A percentile compares a stretch with the other conserved stretches of the same genome.
phyloP scores from a whole-genome alignment of 148 eudicot genomes.

The Cornus controversa region DNA sequence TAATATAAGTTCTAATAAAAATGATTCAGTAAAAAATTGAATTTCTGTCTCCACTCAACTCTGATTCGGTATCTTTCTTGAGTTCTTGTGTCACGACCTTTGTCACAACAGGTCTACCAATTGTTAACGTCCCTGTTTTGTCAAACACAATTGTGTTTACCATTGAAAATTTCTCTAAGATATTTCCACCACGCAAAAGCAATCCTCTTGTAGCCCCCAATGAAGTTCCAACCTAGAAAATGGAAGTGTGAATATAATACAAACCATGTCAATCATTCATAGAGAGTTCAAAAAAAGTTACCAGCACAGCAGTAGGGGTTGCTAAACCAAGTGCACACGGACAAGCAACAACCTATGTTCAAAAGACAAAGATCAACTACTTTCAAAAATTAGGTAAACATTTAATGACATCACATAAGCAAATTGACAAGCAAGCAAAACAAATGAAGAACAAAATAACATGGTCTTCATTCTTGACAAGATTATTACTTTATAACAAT shows the following conservation, averaged over 20 bases:
- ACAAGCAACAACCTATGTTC: conserved; percentile 78
- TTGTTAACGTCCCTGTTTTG: conserved; percentile 93
- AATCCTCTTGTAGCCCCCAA: conserved; percentile 93
- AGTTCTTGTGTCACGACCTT: conserved; percentile 57
- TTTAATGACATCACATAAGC: background rate
- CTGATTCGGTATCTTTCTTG: conserved; percentile 24
- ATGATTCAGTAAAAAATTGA: background rate
- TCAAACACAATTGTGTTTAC: conserved; percentile 86
- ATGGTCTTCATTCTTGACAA: background rate
- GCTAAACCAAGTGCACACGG: conserved; percentile 99
- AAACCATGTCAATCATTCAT: background rate
- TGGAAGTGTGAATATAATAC: background rate
- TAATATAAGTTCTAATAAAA: background rate
- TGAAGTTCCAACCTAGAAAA: conserved; percentile 80
- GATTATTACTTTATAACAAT: too few species aligned
- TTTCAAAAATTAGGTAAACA: background rate
- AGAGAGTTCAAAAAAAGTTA: conserved; percentile 18
- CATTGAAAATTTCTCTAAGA: conserved; percentile 79
- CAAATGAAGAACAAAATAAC: background rate
- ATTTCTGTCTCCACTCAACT: conserved; percentile 35
- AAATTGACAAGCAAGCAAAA: background rate
- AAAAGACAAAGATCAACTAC: conserved; percentile 11
- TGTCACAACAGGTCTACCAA: conserved; percentile 87
- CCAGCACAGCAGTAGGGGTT: conserved; percentile 98
- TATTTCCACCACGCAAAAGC: conserved; percentile 91